These are phyloP conservation scores for Leishmania lainsoni DNA, from an alignment of 208 protist genomes.

Conservation along the genomic window DNA sequence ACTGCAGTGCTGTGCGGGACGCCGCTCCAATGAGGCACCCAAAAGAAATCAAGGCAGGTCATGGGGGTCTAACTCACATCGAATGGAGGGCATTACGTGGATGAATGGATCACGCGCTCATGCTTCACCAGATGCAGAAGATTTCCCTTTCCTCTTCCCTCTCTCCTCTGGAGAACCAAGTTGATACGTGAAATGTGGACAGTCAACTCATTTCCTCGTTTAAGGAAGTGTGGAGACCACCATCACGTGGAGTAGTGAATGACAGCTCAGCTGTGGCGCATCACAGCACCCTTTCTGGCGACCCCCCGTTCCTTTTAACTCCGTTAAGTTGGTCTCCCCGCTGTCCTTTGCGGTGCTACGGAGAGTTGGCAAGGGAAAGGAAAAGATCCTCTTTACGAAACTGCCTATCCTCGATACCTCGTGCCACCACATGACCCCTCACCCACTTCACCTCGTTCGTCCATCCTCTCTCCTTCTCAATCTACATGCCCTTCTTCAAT, in stretches of 20 bases:
- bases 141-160: no score
- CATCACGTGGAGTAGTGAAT: not conserved
- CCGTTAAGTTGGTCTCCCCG: not conserved
- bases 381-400: not conserved
- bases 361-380: not conserved
- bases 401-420: not conserved
- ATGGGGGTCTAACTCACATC: not conserved
- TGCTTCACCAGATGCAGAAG: not conserved
- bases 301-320: not conserved
- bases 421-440: not conserved
- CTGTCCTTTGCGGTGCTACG: not conserved
- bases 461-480: not conserved
- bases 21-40: not conserved
- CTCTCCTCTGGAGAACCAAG: not conserved
- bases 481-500: not conserved
- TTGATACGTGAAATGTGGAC: not conserved
- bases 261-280: not conserved
- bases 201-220: not conserved
- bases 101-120: not conserved
- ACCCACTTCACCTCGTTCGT: not conserved
- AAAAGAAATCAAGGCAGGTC: not conserved
- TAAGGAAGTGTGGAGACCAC: not conserved
- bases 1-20: not conserved
- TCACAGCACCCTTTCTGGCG: not conserved
- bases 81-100: not conserved